phyloP scores from a whole-genome alignment of 345 rosid species.

The Rubroshorea leprosula region DNA sequence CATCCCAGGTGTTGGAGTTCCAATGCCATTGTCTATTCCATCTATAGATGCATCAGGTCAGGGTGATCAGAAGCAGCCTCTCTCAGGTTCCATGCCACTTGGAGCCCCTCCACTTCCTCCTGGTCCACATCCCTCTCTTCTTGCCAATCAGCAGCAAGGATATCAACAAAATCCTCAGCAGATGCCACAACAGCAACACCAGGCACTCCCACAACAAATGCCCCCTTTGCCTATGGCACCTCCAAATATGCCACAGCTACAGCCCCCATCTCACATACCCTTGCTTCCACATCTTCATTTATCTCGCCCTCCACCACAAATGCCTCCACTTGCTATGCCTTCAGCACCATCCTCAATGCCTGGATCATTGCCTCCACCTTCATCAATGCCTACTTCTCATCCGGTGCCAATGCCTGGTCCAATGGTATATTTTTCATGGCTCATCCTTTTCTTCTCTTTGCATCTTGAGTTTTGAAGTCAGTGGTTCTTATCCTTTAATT shows the following conservation, averaged over 20 bases:
- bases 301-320: conserved; percentile 69
- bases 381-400: conserved; percentile 52
- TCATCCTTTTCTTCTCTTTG: neutral
- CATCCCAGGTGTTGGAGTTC: conserved; percentile 91
- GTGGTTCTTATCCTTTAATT: neutral
- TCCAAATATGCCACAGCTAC: conserved; percentile 82
- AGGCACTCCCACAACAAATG: conserved; percentile 67
- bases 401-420: conserved; percentile 64
- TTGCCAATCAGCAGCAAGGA: conserved; percentile 70
- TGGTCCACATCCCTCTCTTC: conserved; percentile 96
- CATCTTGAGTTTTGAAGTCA: neutral
- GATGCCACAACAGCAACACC: conserved; percentile 60
- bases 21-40: conserved; percentile 61
- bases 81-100: conserved; percentile 53
- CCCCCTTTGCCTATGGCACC: conserved; percentile 57
- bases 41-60: conserved; percentile 64
- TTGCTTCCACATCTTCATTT: conserved; percentile 76
- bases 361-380: conserved; percentile 37
- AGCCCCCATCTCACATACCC: conserved; percentile 76
- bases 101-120: conserved; percentile 97
- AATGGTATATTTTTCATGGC: conserved; percentile 47
- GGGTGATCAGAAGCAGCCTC: conserved; percentile 79
- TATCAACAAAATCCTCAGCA: conserved; percentile 74
- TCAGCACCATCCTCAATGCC: conserved; percentile 39
- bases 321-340: conserved; percentile 66